Evolutionary conservation across 306 rosid species (phyloP).

Genomic region (Abrus precatorius): DNA sequence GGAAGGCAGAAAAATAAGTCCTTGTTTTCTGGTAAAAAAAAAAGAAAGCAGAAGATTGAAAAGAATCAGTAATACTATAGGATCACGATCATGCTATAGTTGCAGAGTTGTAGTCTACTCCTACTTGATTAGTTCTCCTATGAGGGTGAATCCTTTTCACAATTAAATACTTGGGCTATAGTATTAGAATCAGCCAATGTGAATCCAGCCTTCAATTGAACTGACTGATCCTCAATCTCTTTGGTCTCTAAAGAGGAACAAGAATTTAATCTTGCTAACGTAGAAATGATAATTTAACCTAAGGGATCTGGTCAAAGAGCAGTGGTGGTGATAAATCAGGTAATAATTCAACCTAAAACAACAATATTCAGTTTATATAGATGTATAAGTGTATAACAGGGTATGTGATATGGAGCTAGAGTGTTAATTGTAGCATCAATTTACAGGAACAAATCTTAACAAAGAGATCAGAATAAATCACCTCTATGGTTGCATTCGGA

Average conservation of each 20-base stretch:
- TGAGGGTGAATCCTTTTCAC: no score
- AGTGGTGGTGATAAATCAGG: not conserved
- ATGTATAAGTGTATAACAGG: not conserved
- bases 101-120: no score
- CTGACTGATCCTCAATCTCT: not conserved
- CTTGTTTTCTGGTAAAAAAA: no score
- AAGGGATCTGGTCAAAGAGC: not conserved
- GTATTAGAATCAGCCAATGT: no score
- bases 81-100: no score
- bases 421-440: not conserved
- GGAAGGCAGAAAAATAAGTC: no score
- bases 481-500: conserved; percentile 97
- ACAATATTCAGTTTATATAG: conserved; percentile 1
- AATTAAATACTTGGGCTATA: no score
- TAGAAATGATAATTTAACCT: not conserved
- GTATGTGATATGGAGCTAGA: not conserved
- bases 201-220: not conserved
- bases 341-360: not conserved
- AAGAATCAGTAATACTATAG: no score
- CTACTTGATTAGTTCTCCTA: no score
- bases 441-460: conserved; percentile 8
- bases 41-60: no score
- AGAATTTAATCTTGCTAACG: not conserved
- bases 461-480: conserved; percentile 45
- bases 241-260: not conserved